A percentile compares a stretch with the other conserved stretches of the same genome.
Conservation (phyloP, 345 rosid genomes). For the Firmiana major region DNA sequence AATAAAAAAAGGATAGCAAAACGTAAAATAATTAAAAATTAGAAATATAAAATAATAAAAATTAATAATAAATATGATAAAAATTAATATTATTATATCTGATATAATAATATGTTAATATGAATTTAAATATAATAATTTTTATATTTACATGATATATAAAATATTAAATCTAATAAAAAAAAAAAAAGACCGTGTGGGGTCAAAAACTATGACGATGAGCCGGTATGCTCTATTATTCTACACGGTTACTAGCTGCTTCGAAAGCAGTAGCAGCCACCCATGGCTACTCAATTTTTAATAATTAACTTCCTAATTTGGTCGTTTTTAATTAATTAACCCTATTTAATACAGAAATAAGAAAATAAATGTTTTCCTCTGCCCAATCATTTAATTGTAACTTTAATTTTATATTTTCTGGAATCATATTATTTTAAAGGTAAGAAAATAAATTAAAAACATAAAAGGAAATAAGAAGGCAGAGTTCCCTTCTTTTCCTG, state of each 20-base stretch:
- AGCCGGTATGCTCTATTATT: background rate
- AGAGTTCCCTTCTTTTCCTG: constrained; percentile 16
- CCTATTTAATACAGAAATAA: background rate
- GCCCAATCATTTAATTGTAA: background rate
- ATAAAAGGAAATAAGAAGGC: constrained; percentile 15
- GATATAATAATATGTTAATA: no score
- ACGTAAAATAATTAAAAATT: no score
- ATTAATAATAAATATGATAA: background rate
- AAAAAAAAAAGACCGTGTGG: no score
- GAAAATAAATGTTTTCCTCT: background rate
- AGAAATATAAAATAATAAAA: no score
- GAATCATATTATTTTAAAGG: background rate
- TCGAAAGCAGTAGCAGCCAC: background rate
- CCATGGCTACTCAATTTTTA: background rate
- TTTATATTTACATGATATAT: no score
- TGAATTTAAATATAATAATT: no score
- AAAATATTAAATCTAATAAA: no score
- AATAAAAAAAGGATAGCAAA: no score
- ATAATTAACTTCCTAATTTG: constrained; percentile 7
- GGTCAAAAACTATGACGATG: background rate
- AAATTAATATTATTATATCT: background rate
- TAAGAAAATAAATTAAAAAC: background rate
- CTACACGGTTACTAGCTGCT: no score
- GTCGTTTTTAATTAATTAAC: constrained; percentile 16
- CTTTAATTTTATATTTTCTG: background rate